Evolutionary conservation across 2,329 filamentous ascomycete species (phyloP), one percentile per base, ranked within the genome.

Genomic region (Colletotrichum sp.): DNA sequence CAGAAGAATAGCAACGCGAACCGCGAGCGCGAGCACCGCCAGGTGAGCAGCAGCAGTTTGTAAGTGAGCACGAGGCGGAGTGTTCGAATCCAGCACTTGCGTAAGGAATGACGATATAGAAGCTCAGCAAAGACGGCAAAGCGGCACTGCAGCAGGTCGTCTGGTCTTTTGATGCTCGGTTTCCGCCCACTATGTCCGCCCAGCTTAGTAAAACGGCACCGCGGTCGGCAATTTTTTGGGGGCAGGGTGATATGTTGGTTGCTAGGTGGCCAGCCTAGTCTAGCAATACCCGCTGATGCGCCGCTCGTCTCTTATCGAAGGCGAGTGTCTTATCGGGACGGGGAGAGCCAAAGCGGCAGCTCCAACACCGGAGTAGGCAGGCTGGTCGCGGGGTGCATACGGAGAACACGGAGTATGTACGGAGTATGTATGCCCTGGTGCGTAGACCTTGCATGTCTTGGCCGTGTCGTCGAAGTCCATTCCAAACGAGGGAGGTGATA

Each of bases 281-380:
- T 36, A 44, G 62, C n/a, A 39, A 32, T 52, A 49, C 26, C 70
- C 73, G 57, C 32, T 57, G 24, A 36, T 18, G 60, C 26, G 55
- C 59, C 69, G 57, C 70, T 59, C 26, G 18, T 32, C 34, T 32
- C 59, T 73, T 65, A 76, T 76, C 70, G 55, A 69, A 26, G 57
- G 44, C 26, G 36, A 15, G 39, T 66, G 24, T 34, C 64, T 76
- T 76, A 76, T 74, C 74, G 24, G 32, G 70, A 52, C 74, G 74
- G 44, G 44, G 44, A 21, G 10, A 52, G 44, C 44, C 44, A 52
- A 69, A 73, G 39, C 52, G 70, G 64, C 34, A 73, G 70, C 59
- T 76, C 64, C 73, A 30, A 52, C 44, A 13, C 44, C 44, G 44
- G 44, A 52, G 44, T 52, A 52, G 18, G n/a, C 44, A 52, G 44